phyloP scores from a whole-genome alignment of 2,329 filamentous ascomycete genomes.

The Delphinella strobiligena region DNA sequence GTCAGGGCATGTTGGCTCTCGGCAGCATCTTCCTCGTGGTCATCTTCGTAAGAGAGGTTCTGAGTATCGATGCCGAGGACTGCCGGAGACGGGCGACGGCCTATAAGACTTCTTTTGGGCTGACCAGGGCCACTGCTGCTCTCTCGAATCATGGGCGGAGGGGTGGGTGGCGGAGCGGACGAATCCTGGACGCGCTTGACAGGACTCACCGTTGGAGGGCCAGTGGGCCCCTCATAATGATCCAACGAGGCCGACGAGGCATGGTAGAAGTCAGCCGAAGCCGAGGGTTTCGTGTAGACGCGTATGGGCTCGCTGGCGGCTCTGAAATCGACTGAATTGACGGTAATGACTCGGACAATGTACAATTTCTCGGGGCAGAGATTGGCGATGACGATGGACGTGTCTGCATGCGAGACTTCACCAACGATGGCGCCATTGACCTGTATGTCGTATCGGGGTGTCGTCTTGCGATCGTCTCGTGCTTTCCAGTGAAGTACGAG shows the following conservation, averaged over 20 bases:
- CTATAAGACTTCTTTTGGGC: slow-evolving; percentile 55
- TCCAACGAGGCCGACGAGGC: slow-evolving; percentile 34
- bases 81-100: slow-evolving; percentile 58
- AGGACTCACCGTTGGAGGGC: slow-evolving; percentile 8
- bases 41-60: slow-evolving; percentile 23
- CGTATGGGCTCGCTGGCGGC: slow-evolving; percentile 78
- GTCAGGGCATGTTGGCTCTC: slow-evolving; percentile 68
- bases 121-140: slow-evolving; percentile 42
- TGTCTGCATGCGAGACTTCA: slow-evolving; percentile 68
- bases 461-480: slow-evolving; percentile 39
- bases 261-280: slow-evolving; percentile 35
- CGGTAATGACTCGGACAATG: slow-evolving; percentile 83
- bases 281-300: slow-evolving; percentile 52
- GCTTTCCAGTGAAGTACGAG: slow-evolving; percentile 80
- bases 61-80: slow-evolving; percentile 18
- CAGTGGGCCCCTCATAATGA: slow-evolving; percentile 15
- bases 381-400: slow-evolving; percentile 81
- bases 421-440: slow-evolving; percentile 77
- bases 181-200: slow-evolving; percentile 9
- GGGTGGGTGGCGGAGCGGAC: slow-evolving; percentile 17
- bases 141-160: slow-evolving; percentile 54
- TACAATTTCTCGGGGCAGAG: slow-evolving; percentile 81
- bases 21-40: slow-evolving; percentile 44
- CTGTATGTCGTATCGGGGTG: slow-evolving; percentile 81
- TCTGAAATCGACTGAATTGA: slow-evolving; percentile 86